phyloP scores from a whole-genome alignment of 1,139 yeast species.

The Petasospora fabianii region DNA sequence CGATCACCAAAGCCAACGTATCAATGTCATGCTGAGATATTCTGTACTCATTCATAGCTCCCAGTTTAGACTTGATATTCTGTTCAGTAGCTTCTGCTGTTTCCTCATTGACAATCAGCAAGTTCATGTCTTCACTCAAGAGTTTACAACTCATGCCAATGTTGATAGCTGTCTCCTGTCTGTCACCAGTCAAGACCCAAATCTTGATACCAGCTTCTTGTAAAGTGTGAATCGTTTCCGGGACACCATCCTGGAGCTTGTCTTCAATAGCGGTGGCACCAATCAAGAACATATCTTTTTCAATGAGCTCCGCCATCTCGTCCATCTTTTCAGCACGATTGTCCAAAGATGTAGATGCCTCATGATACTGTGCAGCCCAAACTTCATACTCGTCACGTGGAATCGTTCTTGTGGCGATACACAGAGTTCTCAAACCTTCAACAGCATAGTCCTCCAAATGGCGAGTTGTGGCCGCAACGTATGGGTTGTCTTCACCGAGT shows the following conservation, averaged over 20 bases:
- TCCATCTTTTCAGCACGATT: slow-evolving; percentile 76
- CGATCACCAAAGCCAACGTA: slow-evolving; percentile 85
- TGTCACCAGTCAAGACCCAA: slow-evolving; percentile 98
- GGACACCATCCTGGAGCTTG: slow-evolving; percentile 96
- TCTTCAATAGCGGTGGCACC: slow-evolving; percentile 99
- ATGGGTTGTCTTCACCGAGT: slow-evolving; percentile 70
- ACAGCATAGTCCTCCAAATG: slow-evolving; percentile 97
- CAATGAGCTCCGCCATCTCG: slow-evolving; percentile 82
- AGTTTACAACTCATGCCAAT: slow-evolving; percentile 97
- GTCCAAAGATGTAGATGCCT: slow-evolving; percentile 78
- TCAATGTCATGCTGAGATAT: slow-evolving; percentile 65
- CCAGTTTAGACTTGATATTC: slow-evolving; percentile 70
- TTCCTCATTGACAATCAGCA: slow-evolving; percentile 85
- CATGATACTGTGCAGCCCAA: slow-evolving; percentile 61
- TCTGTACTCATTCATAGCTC: slow-evolving; percentile 69
- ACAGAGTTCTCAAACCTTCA: slow-evolving; percentile 90
- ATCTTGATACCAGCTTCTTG: slow-evolving; percentile 96
- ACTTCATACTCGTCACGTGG: slow-evolving; percentile 70
- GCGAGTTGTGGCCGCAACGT: slow-evolving; percentile 73
- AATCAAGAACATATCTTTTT: slow-evolving; percentile 67
- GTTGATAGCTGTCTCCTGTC: slow-evolving; percentile 98
- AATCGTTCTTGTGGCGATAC: slow-evolving; percentile 83
- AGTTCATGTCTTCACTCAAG: slow-evolving; percentile 92
- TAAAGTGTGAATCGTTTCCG: slow-evolving; percentile 90
- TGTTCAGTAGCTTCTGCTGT: slow-evolving; percentile 66